Conservation (phyloP, 208 protist genomes). For the Sergeia podlipaevii region DNA sequence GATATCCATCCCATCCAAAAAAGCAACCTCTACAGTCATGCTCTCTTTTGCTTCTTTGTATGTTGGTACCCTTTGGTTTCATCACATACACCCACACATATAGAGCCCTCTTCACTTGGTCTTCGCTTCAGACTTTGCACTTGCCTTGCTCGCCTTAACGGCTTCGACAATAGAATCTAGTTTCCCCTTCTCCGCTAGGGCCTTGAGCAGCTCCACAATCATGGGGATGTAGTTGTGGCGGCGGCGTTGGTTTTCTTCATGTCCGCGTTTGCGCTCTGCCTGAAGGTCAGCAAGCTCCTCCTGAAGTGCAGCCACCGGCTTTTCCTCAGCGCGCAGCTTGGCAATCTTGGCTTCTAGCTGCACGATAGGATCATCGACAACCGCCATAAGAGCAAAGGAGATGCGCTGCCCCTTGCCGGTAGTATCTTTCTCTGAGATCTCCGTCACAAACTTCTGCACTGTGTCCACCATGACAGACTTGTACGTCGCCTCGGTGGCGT, state of each 20-base stretch:
- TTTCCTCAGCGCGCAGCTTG: constrained; percentile 23
- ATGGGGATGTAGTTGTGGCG: constrained; percentile 98
- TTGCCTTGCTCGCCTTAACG: constrained; percentile 6
- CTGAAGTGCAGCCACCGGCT: constrained; percentile 50
- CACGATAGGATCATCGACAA: constrained; percentile 88
- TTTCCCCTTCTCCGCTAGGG: constrained; percentile 91
- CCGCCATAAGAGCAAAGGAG: constrained; percentile 95
- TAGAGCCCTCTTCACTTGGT: no score
- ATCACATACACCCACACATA: no score
- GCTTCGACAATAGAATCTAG: constrained; percentile 69
- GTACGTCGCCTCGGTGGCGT: constrained; percentile 66
- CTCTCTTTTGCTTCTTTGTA: no score
- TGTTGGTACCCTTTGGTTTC: no score
- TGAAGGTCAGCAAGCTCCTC: constrained; percentile 56
- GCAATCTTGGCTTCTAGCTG: constrained; percentile 67
- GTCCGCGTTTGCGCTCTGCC: constrained; percentile 41
- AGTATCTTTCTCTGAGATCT: constrained; percentile 49
- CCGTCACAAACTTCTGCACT: constrained; percentile 88
- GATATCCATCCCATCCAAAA: no score
- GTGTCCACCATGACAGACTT: constrained; percentile 56
- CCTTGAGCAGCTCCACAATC: constrained; percentile 91
- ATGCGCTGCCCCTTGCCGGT: constrained; percentile 77
- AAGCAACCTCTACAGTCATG: no score
- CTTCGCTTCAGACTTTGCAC: no score
- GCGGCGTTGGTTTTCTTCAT: constrained; percentile 92